Evolutionary conservation across 306 rosid genomes (phyloP).

Genomic region (Sophora flavescens): DNA sequence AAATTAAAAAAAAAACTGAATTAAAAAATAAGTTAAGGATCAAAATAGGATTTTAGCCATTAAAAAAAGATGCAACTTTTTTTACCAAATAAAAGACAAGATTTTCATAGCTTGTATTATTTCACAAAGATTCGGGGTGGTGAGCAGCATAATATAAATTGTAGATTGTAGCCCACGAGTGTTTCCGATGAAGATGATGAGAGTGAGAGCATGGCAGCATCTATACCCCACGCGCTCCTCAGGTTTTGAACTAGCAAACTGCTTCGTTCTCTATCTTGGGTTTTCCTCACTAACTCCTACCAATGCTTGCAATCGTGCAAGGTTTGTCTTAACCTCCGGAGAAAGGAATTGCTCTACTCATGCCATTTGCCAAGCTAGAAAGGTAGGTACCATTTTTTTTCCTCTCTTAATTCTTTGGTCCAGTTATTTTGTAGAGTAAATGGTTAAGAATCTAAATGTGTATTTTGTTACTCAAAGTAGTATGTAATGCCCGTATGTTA

Average conservation of each 20-base stretch:
- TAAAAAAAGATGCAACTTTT: no score
- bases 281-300: conserved; percentile 37
- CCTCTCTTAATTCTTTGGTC: neutral
- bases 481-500: no score
- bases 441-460: no score
- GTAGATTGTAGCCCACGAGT: neutral
- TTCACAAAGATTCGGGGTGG: neutral
- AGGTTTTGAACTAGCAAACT: conserved; percentile 40
- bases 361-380: conserved; percentile 49
- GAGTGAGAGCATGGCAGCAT: conserved; percentile 2
- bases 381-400: conserved; percentile 52
- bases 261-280: conserved; percentile 43
- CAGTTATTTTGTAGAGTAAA: neutral
- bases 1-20: no score
- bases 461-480: no score
- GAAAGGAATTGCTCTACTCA: conserved; percentile 44
- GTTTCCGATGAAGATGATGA: neutral
- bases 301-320: conserved; percentile 1
- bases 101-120: no score
- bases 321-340: conserved; percentile 29
- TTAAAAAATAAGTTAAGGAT: no score
- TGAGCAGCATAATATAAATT: neutral
- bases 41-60: no score
- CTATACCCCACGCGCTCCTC: neutral
- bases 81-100: no score